A percentile compares a stretch with the other conserved stretches of the same genome.
These are phyloP conservation scores for Diaporthe longicolla DNA, from an alignment of 2,329 filamentous ascomycete genomes.

Conservation along the genomic window DNA sequence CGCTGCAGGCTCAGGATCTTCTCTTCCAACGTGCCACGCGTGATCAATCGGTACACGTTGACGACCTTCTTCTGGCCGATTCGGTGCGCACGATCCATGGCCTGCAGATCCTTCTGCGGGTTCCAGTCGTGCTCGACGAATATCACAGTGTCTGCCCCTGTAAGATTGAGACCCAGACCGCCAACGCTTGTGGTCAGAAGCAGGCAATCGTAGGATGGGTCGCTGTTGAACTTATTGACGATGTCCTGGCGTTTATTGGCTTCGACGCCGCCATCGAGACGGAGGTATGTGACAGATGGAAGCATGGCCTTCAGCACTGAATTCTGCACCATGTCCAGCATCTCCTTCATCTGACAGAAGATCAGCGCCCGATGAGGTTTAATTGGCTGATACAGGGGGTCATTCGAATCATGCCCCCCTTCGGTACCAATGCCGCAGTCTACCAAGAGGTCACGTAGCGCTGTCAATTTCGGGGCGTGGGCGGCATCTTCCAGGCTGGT, in stretches of 20 bases:
- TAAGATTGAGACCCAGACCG: conserved; percentile 93
- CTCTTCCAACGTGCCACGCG: conserved; percentile 94
- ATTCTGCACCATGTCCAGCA: conserved; percentile 98
- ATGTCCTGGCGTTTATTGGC: conserved; percentile 96
- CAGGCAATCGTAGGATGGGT: conserved; percentile 95
- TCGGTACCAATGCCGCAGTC: conserved; percentile 96
- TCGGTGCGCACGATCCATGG: conserved; percentile 98
- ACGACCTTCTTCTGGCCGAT: conserved; percentile 99
- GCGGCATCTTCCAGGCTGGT: conserved; percentile 86
- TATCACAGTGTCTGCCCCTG: conserved; percentile 97
- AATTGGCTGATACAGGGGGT: conserved; percentile 82
- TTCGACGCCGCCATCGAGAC: conserved; percentile 94
- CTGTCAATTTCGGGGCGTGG: conserved; percentile 93
- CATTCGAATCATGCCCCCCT: conserved; percentile 70
- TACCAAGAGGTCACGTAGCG: conserved; percentile 92
- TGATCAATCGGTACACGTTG: conserved; percentile 97
- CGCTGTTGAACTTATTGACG: conserved; percentile 98
- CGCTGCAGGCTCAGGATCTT: conserved; percentile 98
- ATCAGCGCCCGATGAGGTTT: conserved; percentile 96
- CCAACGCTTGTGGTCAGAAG: conserved; percentile 96
- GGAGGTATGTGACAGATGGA: conserved; percentile 92
- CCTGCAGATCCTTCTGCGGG: conserved; percentile 97
- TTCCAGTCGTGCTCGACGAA: conserved; percentile 99
- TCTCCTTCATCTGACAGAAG: conserved; percentile 99
- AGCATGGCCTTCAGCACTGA: conserved; percentile 91